Conservation (phyloP, 805 yeast genomes). For the Grigorovia humatica region DNA sequence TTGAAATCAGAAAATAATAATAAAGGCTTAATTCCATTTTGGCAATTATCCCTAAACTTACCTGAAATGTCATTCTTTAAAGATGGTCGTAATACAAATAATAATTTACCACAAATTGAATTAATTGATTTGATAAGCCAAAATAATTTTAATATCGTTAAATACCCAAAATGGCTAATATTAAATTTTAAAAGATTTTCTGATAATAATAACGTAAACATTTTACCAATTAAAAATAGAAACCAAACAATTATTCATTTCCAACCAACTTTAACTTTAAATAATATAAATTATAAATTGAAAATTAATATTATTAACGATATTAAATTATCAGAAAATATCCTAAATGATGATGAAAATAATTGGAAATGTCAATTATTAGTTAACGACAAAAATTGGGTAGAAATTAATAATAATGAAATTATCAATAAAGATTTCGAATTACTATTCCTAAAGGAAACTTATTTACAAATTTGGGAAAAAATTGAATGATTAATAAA, state of each 20-base stretch:
- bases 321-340: conserved; percentile 8
- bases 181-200: conserved; percentile 49
- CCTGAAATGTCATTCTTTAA: conserved; percentile 50
- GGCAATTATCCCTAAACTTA: conserved; percentile 41
- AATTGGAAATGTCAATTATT: conserved; percentile 42
- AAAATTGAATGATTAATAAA: conserved; percentile 6
- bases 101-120: conserved; percentile 41
- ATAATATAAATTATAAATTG: conserved; percentile 30
- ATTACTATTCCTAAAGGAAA: conserved; percentile 50
- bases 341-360: conserved; percentile 26
- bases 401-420: conserved; percentile 43
- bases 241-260: conserved; percentile 59
- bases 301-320: conserved; percentile 40
- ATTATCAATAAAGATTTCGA: conserved; percentile 43
- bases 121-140: conserved; percentile 33
- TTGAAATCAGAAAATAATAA: conserved; percentile 38
- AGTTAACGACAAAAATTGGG: conserved; percentile 41
- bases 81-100: conserved; percentile 35
- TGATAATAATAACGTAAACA: conserved; percentile 7
- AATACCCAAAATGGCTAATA: conserved; percentile 44
- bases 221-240: conserved; percentile 30
- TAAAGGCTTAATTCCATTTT: conserved; percentile 14
- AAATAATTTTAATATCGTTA: conserved; percentile 26
- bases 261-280: conserved; percentile 27
- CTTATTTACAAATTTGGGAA: conserved; percentile 62